These are phyloP conservation scores for Globisporangium orthogonon DNA, from an alignment of 352 stramenopile genomes.

Conservation along the genomic window DNA sequence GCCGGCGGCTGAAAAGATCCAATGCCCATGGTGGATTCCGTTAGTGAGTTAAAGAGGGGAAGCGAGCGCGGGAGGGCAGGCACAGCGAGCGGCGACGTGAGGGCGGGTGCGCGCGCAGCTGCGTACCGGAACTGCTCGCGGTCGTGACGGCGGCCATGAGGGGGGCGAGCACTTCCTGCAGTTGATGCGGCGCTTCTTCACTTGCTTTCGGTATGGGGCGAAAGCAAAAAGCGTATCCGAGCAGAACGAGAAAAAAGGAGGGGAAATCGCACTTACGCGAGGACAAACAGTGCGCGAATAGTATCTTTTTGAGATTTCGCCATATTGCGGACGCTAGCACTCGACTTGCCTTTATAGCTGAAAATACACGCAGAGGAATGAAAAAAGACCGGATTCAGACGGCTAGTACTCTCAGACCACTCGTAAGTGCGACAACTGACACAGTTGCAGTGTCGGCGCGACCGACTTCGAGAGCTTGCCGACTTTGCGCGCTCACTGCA, in stretches of 20 bases:
- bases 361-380: neutral
- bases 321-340: neutral
- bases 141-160: constrained; percentile 9
- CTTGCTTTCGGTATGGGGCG: neutral
- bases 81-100: neutral
- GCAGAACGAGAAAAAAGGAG: neutral
- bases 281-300: too few relatives aligned
- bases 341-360: neutral
- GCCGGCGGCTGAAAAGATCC: constrained; percentile 56
- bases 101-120: neutral
- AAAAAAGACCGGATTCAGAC: neutral
- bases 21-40: neutral
- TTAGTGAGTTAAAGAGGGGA: neutral
- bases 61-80: neutral
- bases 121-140: constrained; percentile 10
- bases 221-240: constrained; percentile 4
- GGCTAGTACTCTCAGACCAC: too few relatives aligned
- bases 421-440: neutral
- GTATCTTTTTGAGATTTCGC: too few relatives aligned
- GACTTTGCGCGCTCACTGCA: neutral
- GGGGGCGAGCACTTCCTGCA: neutral
- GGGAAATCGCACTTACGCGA: constrained; percentile 1
- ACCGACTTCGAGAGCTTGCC: too few relatives aligned
- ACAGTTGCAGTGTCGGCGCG: neutral
- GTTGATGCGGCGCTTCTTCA: neutral